Evolutionary conservation across 1,139 yeast genomes (phyloP).

Genomic region (Pichiaceae sp.): DNA sequence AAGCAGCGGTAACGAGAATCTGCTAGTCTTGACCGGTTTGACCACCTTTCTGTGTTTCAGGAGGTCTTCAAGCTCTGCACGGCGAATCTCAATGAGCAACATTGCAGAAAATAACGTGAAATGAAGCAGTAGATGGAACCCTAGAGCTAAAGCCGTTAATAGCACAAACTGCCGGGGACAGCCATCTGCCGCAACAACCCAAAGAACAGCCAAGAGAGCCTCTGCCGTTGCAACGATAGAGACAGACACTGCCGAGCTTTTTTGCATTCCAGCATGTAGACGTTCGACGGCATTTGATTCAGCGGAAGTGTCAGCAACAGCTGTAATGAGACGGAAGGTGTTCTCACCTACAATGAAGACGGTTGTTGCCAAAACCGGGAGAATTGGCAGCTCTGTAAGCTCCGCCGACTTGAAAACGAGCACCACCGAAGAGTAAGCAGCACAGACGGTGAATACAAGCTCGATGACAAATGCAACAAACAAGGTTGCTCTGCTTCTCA

Average conservation of each 20-base stretch:
- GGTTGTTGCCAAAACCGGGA: constrained; percentile 27
- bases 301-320: constrained; percentile 32
- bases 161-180: constrained; percentile 25
- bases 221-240: constrained; percentile 17
- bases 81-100: constrained; percentile 55
- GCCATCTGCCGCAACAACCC: constrained; percentile 22
- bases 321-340: constrained; percentile 33
- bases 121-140: constrained; percentile 52
- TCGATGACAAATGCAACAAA: constrained; percentile 54
- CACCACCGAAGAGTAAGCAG: constrained; percentile 45
- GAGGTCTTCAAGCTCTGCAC: constrained; percentile 53
- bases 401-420: constrained; percentile 25
- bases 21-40: too few relatives aligned
- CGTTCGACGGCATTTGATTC: constrained; percentile 32
- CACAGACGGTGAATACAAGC: constrained; percentile 33
- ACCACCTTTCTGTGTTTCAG: too few relatives aligned
- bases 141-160: constrained; percentile 20
- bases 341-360: constrained; percentile 36
- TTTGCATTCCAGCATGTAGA: constrained; percentile 27
- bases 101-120: constrained; percentile 58
- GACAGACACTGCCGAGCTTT: constrained; percentile 28
- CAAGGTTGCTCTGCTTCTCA: constrained; percentile 54
- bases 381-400: constrained; percentile 29
- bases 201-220: constrained; percentile 19
- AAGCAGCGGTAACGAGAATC: too few relatives aligned